phyloP scores from a whole-genome alignment of 768 basidiomycete genomes.

The Lenzites betulinus region DNA sequence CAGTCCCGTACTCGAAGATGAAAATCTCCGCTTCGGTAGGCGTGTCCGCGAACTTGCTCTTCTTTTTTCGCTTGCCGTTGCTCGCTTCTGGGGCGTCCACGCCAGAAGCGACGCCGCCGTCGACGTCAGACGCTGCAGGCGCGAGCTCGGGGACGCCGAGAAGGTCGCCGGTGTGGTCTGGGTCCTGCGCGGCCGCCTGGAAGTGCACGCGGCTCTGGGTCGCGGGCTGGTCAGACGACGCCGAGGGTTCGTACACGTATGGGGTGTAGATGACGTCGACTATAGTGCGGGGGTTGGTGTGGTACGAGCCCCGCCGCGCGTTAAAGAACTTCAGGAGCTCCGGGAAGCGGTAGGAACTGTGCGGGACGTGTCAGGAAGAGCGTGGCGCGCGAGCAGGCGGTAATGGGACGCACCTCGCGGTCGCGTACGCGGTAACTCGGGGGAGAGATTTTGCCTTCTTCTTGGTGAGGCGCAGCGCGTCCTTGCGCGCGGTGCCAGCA shows the following conservation, averaged over 20 bases:
- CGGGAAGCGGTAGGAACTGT: conserved; percentile 84
- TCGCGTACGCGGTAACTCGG: conserved; percentile 95
- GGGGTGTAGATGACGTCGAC: conserved; percentile 96
- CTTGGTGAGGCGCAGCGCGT: conserved; percentile 88
- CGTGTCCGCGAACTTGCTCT: conserved; percentile 67
- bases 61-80: conserved; percentile 48
- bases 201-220: conserved; percentile 21
- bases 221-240: conserved; percentile 14
- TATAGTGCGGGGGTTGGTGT: conserved; percentile 83
- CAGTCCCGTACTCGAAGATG: conserved; percentile 90
- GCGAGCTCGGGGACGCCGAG: conserved; percentile 77
- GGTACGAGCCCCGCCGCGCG: conserved; percentile 79
- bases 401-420: conserved; percentile 65
- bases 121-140: conserved; percentile 33
- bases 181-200: conserved; percentile 23
- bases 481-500: conserved; percentile 89
- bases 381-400: background rate
- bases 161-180: conserved; percentile 60
- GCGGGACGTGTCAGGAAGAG: conserved; percentile 3
- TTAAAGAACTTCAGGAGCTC: conserved; percentile 90
- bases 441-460: conserved; percentile 92
- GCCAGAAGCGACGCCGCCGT: conserved; percentile 16
- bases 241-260: conserved; percentile 68
- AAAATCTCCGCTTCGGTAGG: conserved; percentile 85
- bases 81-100: conserved; percentile 26